phyloP scores from a whole-genome alignment of 345 rosid species.

The Populus alba region DNA sequence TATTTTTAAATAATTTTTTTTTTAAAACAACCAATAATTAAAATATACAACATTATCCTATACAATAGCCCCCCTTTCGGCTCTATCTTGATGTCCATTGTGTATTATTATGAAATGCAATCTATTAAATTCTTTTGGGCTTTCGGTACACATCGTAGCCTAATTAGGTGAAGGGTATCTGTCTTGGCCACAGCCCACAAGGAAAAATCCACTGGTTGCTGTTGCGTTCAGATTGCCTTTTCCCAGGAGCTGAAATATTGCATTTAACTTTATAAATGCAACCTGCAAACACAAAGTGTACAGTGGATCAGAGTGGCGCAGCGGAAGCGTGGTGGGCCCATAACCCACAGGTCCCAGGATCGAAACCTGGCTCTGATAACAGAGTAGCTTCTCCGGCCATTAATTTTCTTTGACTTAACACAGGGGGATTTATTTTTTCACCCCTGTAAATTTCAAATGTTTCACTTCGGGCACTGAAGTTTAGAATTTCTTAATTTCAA shows the following conservation, averaged over 20 bases:
- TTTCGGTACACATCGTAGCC: neutral
- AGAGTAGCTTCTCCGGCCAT: no score
- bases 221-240: neutral
- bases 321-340: constrained; percentile 53
- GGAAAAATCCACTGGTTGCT: neutral
- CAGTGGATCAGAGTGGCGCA: constrained; percentile 29
- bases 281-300: no score
- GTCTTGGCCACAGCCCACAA: no score
- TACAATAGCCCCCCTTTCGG: neutral
- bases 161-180: neutral
- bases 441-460: neutral
- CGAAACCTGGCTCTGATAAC: constrained; percentile 28
- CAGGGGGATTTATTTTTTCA: no score
- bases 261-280: no score
- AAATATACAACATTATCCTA: neutral
- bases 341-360: constrained; percentile 65
- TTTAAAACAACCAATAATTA: no score
- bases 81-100: neutral
- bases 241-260: no score
- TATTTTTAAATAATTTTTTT: no score
- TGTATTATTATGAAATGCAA: neutral
- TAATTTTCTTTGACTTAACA: no score
- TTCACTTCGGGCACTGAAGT: neutral
- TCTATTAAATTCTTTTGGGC: neutral
- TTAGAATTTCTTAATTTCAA: no score